Evolutionary conservation across 2,329 filamentous ascomycete species (phyloP).

Genomic region (Raffaelea ambrosiae): DNA sequence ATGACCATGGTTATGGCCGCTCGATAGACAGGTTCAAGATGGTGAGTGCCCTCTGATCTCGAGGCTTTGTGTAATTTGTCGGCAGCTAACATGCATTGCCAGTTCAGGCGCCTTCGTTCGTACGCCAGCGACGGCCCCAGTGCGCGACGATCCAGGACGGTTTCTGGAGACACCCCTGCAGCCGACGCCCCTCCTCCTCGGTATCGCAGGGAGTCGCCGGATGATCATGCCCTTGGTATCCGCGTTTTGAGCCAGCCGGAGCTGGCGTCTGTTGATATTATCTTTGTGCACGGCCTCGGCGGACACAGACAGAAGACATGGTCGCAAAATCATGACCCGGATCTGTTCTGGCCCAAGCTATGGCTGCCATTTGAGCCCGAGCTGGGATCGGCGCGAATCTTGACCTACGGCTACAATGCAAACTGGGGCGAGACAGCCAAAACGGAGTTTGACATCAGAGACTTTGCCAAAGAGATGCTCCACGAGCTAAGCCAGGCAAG

Average conservation of each 20-base stretch:
- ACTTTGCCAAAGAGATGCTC: constrained; percentile 3
- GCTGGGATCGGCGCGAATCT: constrained; percentile 13
- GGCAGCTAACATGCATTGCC: too few species aligned
- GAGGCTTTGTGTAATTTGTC: too few species aligned
- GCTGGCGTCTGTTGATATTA: constrained; percentile 10
- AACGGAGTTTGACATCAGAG: background rate
- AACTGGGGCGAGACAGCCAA: constrained; percentile 6
- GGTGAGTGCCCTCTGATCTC: too few species aligned
- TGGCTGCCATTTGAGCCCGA: constrained; percentile 14
- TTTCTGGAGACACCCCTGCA: too few species aligned
- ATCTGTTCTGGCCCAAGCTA: constrained; percentile 12
- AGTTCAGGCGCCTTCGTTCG: too few species aligned
- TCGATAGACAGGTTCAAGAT: too few species aligned
- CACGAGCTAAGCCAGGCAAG: background rate
- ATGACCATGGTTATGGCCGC: too few species aligned
- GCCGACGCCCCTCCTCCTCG: too few species aligned
- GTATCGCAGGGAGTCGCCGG: too few species aligned
- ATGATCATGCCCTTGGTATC: background rate
- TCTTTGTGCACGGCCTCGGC: constrained; percentile 19
- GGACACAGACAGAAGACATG: constrained; percentile 16
- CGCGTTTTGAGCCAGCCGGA: background rate
- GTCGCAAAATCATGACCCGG: constrained; percentile 12
- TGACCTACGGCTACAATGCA: constrained; percentile 18
- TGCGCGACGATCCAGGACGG: too few species aligned
- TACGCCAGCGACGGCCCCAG: too few species aligned